Percentiles rank a stretch among this genome's conserved stretches.
Evolutionary conservation across 2,329 filamentous ascomycete species (phyloP).

Genomic region (Phialemonium atrogriseum): DNA sequence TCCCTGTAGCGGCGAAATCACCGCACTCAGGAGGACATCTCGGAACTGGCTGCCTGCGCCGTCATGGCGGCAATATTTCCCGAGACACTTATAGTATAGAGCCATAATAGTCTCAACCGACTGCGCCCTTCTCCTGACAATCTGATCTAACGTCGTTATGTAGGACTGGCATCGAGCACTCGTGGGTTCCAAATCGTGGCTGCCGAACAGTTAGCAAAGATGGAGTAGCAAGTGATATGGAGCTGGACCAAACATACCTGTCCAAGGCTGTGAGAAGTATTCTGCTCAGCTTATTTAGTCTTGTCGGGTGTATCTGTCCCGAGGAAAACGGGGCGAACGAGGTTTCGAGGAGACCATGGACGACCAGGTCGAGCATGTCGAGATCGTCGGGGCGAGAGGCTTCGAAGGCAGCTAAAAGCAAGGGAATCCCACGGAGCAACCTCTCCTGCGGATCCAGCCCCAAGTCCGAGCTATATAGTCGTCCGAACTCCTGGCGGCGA

Average conservation of each 20-base stretch:
- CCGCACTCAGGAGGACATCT: conserved; percentile 17
- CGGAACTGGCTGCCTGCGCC: conserved; percentile 11
- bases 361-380: conserved; percentile 35
- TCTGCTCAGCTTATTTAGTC: conserved; percentile 25
- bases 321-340: conserved; percentile 26
- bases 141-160: conserved; percentile 26
- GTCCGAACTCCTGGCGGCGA: conserved; percentile 57
- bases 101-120: conserved; percentile 18
- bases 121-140: conserved; percentile 18
- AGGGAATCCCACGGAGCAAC: conserved; percentile 31
- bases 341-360: conserved; percentile 31
- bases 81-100: conserved; percentile 32
- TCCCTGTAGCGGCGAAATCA: conserved; percentile 20
- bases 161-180: conserved; percentile 19
- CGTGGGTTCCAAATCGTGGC: conserved; percentile 7
- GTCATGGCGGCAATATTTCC: conserved; percentile 22
- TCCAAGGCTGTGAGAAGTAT: conserved; percentile 28
- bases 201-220: no score
- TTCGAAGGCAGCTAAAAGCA: conserved; percentile 44
- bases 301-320: conserved; percentile 16
- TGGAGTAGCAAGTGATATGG: no score
- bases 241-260: no score
- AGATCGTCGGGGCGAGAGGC: conserved; percentile 35
- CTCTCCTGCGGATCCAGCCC: conserved; percentile 25
- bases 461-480: conserved; percentile 35